Percentiles rank a stretch among this genome's conserved stretches.
Evolutionary conservation across 441 rosid genomes (phyloP).

Genomic region (Corymbia calophylla): DNA sequence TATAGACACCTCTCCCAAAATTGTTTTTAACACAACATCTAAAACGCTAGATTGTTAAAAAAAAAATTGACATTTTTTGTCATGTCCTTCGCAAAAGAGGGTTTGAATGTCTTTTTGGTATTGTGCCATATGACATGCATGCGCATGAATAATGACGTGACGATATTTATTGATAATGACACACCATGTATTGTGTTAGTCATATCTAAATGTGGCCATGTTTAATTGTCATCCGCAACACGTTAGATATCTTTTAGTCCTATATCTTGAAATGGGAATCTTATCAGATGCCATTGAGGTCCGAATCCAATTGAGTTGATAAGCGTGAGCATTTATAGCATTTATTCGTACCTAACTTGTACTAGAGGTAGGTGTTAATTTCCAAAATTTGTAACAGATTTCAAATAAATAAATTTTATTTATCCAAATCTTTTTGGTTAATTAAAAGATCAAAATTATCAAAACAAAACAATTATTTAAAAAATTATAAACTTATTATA

Average conservation of each 20-base stretch:
- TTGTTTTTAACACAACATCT: not conserved
- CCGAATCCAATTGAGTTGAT: fast-evolving
- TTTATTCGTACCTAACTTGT: not conserved
- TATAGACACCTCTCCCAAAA: not conserved
- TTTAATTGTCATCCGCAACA: not conserved
- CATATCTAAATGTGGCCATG: not conserved
- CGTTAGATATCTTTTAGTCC: not conserved
- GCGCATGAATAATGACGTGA: not conserved
- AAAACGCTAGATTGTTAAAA: not conserved
- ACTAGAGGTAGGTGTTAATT: not conserved
- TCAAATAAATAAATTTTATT: not conserved
- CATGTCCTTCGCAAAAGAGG: fast-evolving
- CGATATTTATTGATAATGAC: too few relatives aligned
- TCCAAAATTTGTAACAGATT: not conserved
- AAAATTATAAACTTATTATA: too few relatives aligned
- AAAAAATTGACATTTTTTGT: not conserved
- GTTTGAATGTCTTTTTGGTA: fast-evolving
- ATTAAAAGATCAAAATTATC: too few relatives aligned
- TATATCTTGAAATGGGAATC: not conserved
- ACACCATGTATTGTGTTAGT: not conserved
- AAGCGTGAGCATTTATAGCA: not conserved
- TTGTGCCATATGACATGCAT: not conserved
- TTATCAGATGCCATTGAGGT: fast-evolving
- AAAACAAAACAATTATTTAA: too few relatives aligned
- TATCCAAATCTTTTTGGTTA: not conserved